phyloP scores from a whole-genome alignment of 371 early-diverging fungal genomes.

The Actinomortierella ambigua region DNA sequence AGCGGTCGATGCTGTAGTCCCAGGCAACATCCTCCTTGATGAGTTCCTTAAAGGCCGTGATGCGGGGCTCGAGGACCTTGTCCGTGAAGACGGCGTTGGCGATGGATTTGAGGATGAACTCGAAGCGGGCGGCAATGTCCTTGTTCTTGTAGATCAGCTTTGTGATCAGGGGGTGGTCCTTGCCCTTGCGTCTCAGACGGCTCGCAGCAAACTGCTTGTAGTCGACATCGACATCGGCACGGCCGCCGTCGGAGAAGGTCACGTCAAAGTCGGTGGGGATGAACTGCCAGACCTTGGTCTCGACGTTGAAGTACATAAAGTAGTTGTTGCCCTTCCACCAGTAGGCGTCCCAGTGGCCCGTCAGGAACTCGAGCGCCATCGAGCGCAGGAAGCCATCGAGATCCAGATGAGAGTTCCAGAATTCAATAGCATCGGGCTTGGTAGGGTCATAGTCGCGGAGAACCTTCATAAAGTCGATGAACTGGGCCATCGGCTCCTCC shows the following conservation, averaged over 20 bases:
- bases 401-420: conserved; percentile 24
- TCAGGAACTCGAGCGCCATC: conserved; percentile 24
- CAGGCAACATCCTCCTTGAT: conserved; percentile 5
- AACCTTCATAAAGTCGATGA: conserved; percentile 20
- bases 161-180: conserved; percentile 20
- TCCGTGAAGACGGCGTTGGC: conserved; percentile 13
- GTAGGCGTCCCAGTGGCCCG: conserved; percentile 20
- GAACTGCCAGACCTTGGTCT: conserved; percentile 18
- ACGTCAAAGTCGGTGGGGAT: conserved; percentile 33
- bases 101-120: conserved; percentile 13
- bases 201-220: conserved; percentile 15
- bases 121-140: conserved; percentile 17
- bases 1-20: conserved; percentile 8
- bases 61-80: conserved; percentile 5
- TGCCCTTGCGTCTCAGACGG: neutral
- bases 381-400: conserved; percentile 18
- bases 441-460: conserved; percentile 19
- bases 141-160: conserved; percentile 27
- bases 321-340: conserved; percentile 32
- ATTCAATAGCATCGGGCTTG: neutral
- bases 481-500: conserved; percentile 15
- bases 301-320: conserved; percentile 27
- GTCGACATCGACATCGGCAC: neutral
- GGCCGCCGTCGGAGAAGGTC: conserved; percentile 24
- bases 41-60: conserved; percentile 19